Conservation (phyloP, 73 alveolate species). For the Paramecium tetraurelia region DNA sequence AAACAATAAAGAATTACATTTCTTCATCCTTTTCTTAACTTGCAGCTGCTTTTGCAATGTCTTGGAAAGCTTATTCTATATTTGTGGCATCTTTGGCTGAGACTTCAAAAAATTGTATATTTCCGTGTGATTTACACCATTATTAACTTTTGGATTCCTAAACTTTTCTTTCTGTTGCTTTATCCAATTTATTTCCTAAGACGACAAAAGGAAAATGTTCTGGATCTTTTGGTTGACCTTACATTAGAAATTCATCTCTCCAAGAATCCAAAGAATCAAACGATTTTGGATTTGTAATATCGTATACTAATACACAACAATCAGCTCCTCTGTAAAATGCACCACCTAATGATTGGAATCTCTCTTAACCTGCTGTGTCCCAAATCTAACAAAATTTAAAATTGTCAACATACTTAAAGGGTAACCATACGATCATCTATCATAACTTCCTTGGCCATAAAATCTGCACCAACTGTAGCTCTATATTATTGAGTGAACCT, state of each 20-base stretch:
- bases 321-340: slow-evolving; percentile 99
- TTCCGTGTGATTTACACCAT: slow-evolving; percentile 91
- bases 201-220: slow-evolving; percentile 96
- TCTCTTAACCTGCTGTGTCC: slow-evolving; percentile 77
- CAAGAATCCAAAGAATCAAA: slow-evolving; percentile 92
- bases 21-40: slow-evolving; percentile 65
- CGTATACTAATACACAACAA: slow-evolving; percentile 94
- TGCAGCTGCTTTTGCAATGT: slow-evolving; percentile 84
- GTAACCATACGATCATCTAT: slow-evolving; percentile 92
- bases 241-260: slow-evolving; percentile 91
- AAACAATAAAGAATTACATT: background rate
- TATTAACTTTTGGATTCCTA: slow-evolving; percentile 75
- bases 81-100: slow-evolving; percentile 88
- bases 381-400: slow-evolving; percentile 74
- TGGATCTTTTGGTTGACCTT: slow-evolving; percentile 91
- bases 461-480: slow-evolving; percentile 99
- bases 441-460: slow-evolving; percentile 88
- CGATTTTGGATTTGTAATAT: slow-evolving; percentile 83
- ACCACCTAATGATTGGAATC: slow-evolving; percentile 91
- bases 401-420: slow-evolving; percentile 80
- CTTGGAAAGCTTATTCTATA: slow-evolving; percentile 85
- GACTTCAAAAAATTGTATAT: slow-evolving; percentile 82
- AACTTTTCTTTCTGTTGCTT: slow-evolving; percentile 74
- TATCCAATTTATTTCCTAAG: slow-evolving; percentile 92
- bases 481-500: slow-evolving; percentile 85